Evolutionary conservation across 2,329 filamentous ascomycete species (phyloP).

Genomic region (Dissoconium aciculare): DNA sequence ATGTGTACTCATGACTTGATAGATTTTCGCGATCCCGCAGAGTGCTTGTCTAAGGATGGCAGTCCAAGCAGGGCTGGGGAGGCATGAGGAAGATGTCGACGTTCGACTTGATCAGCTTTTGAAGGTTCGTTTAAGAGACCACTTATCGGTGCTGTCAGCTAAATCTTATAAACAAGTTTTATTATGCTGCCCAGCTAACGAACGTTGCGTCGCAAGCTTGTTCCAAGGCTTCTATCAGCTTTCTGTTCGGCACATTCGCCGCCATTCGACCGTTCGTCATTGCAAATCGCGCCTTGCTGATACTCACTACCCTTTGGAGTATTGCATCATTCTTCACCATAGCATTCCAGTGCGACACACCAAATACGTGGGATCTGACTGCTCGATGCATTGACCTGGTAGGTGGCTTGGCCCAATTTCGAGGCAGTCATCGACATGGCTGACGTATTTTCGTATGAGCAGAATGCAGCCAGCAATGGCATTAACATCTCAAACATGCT

Average conservation of each 20-base stretch:
- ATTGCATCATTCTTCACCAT: neutral
- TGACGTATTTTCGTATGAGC: no score
- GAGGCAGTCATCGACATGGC: no score
- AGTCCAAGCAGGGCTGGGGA: neutral
- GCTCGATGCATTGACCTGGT: conserved; percentile 1
- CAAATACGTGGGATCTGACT: neutral
- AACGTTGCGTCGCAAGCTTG: neutral
- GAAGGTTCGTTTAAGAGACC: neutral
- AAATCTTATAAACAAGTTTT: neutral
- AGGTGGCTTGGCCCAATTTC: no score
- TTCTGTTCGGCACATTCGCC: neutral
- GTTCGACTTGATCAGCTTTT: neutral
- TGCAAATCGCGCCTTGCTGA: neutral
- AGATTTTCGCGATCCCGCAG: neutral
- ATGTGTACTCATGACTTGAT: no score
- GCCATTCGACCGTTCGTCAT: neutral
- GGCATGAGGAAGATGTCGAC: neutral
- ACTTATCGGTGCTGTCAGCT: neutral
- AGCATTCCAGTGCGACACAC: neutral
- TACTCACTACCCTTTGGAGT: neutral
- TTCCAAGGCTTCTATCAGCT: conserved; percentile 1
- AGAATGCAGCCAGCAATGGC: neutral
- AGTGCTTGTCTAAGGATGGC: neutral
- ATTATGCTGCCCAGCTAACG: neutral
- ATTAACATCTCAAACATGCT: neutral